Percentiles rank a stretch among this genome's conserved stretches.
Evolutionary conservation across 129 eudicot species (phyloP).

Genomic region (Flaveria linearis): DNA sequence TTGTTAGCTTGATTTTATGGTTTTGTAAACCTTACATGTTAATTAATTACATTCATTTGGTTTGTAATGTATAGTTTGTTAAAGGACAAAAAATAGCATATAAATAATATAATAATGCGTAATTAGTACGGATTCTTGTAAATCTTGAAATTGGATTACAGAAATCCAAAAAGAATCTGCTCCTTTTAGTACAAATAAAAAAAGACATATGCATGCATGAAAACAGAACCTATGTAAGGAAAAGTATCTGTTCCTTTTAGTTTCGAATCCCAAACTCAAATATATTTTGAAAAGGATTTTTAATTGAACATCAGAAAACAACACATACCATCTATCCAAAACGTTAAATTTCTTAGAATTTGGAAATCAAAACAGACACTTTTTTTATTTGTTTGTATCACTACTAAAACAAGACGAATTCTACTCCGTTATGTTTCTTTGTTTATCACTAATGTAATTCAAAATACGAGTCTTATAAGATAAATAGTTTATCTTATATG

Average conservation of each 20-base stretch:
- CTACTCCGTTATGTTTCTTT: neutral
- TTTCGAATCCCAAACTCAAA: constrained; percentile 9
- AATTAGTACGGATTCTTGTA: too few species aligned
- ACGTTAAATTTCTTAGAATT: neutral
- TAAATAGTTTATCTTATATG: too few species aligned
- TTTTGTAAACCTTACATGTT: too few species aligned
- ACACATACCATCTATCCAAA: neutral
- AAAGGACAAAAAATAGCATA: too few species aligned
- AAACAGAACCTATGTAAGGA: neutral
- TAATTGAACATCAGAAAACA: constrained; percentile 5
- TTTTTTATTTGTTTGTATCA: constrained; percentile 13
- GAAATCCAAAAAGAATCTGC: too few species aligned
- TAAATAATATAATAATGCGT: too few species aligned
- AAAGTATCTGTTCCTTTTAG: constrained; percentile 10
- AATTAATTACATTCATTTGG: too few species aligned
- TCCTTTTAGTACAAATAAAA: too few species aligned
- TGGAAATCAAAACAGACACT: constrained; percentile 9
- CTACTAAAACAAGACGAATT: neutral
- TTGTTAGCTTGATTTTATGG: too few species aligned
- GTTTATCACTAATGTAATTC: neutral
- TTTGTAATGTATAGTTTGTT: too few species aligned
- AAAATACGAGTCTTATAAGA: too few species aligned
- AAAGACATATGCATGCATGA: neutral
- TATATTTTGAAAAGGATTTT: neutral
- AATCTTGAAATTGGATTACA: too few species aligned